Base-by-base conservation (phyloP, 2,329 filamentous ascomycete species). In the Aspergillus neoniger region DNA sequence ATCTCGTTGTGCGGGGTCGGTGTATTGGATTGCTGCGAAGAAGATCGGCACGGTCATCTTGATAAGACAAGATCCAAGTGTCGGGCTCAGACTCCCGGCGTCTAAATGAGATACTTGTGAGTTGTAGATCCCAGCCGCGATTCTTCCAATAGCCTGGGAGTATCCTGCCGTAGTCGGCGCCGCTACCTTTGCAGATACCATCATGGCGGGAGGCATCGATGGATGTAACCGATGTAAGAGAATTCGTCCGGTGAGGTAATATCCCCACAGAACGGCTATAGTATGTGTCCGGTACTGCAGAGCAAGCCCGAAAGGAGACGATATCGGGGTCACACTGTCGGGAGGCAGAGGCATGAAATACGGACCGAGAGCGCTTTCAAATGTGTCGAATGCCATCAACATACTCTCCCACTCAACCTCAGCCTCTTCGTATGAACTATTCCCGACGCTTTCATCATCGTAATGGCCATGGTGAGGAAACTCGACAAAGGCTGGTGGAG, bases 211-310 rank as follows among this genome's bases (percentile, higher is more conserved):
- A 0, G 93, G 94, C 92, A 97, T 97, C 23, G 85, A 86, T 0
- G 95, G 95, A 67, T 97, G 93, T 1, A 88, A 83, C 36, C 95
- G 85, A 61, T 94, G 82, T n/a, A 95, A 83, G 57, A 93, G 84
- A 59, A 98, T 94, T 50, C 92, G 83, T 0, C 89, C 88, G 82
- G 94, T 91, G 75, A 96, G 90, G 74, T 91, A 93, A 65, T 93
- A 89, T 71, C 91, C 87, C 91, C 92, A 96, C 21, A 97, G 83
- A 36, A 91, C 89, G 2, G 91, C 91, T 64, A 98, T 90, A n/a
- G 89, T 88, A 73, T 92, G 94, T 2, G 91, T 94, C 30, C 91
- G 86, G 72, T 96, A 97, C 65, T 92, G 87, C 6, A 92, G 79
- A 0, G 91, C 89, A 2, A 86, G 85, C 0, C 95, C 94, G 70